These are phyloP conservation scores for Volvox carteri DNA, from an alignment of 163 green algal genomes.

Conservation along the genomic window DNA sequence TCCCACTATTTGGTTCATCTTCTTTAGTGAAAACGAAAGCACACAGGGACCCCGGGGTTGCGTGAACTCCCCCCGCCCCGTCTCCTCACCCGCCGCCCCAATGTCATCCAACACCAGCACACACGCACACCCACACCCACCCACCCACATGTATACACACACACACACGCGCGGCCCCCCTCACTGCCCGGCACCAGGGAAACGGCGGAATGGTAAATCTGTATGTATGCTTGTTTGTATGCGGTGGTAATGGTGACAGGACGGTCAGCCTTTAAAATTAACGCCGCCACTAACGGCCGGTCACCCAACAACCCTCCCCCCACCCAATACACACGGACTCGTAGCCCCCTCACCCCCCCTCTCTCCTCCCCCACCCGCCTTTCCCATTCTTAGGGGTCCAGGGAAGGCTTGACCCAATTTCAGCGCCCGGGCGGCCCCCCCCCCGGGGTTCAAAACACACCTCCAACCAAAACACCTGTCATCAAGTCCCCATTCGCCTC, in stretches of 20 bases:
- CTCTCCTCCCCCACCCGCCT: neutral
- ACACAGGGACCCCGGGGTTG: too few species aligned
- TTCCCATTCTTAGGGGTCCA: neutral
- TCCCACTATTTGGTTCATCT: too few species aligned
- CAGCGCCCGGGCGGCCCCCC: too few species aligned
- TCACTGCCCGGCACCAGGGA: neutral
- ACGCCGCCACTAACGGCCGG: neutral
- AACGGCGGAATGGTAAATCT: neutral
- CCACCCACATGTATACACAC: neutral
- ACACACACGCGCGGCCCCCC: neutral
- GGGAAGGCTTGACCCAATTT: neutral
- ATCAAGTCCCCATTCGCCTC: neutral
- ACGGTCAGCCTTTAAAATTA: neutral
- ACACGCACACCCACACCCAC: neutral
- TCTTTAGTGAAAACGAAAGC: too few species aligned
- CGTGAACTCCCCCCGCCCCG: neutral
- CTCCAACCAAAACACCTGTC: neutral
- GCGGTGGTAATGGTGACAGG: neutral
- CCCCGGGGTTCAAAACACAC: neutral
- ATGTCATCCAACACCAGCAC: neutral
- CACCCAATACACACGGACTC: too few species aligned
- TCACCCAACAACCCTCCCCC: neutral
- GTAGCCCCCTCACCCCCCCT: neutral
- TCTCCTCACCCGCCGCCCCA: neutral
- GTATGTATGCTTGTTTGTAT: neutral